phyloP scores from a whole-genome alignment of 2,329 filamentous ascomycete genomes.

The Cercospora sp. region DNA sequence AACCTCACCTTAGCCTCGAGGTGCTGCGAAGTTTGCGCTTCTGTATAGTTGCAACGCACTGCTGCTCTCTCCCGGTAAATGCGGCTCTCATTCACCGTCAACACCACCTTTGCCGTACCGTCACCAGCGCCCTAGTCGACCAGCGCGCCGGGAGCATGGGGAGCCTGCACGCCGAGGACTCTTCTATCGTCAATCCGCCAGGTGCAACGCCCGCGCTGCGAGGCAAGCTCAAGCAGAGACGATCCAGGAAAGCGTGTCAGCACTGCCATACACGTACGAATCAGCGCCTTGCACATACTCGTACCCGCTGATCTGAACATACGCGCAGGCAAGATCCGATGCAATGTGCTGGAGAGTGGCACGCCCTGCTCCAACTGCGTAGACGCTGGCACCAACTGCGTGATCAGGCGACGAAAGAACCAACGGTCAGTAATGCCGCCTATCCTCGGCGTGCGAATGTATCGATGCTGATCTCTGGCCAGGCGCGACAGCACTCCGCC shows the following conservation, averaged over 20 bases:
- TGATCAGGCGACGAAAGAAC: constrained; percentile 27
- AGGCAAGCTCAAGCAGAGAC: constrained; percentile 28
- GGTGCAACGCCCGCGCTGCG: constrained; percentile 9
- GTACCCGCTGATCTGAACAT: background rate
- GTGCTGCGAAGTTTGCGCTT: constrained; percentile 6
- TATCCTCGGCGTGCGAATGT: background rate
- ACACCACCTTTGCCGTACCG: constrained; percentile 14
- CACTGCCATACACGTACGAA: constrained; percentile 26
- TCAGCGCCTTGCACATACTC: background rate
- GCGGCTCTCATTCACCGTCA: constrained; percentile 11
- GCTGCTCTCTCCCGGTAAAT: constrained; percentile 17
- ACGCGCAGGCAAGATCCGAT: constrained; percentile 21
- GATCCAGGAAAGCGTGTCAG: constrained; percentile 26
- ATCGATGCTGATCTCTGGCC: constrained; percentile 15
- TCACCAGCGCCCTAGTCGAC: constrained; percentile 1
- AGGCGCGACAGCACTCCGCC: constrained; percentile 28
- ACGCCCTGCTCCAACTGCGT: constrained; percentile 30
- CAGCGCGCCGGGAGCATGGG: background rate
- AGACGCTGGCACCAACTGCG: constrained; percentile 24
- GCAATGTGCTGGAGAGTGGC: constrained; percentile 26
- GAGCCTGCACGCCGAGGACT: constrained; percentile 15
- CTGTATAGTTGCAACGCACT: constrained; percentile 8
- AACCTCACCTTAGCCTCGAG: constrained; percentile 9
- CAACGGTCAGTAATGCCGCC: constrained; percentile 19
- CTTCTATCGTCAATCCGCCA: constrained; percentile 2